phyloP scores from a whole-genome alignment of 345 rosid species.

The Eucalyptus pauciflora region DNA sequence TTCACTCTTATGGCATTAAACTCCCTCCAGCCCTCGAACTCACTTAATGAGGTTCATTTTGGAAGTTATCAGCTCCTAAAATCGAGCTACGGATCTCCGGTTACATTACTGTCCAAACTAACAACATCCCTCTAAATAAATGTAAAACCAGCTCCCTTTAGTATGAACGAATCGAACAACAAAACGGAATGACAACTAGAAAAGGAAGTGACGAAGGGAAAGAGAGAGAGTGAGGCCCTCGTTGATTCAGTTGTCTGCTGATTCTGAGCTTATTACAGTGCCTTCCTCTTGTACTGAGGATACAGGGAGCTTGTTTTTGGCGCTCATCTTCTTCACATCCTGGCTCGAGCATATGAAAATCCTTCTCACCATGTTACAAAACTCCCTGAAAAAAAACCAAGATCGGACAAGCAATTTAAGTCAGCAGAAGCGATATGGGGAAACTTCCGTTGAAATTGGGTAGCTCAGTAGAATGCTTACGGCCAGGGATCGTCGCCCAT shows the following conservation, averaged over 20 bases:
- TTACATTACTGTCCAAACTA: not conserved
- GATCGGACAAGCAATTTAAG: not conserved
- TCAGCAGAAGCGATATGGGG: not conserved
- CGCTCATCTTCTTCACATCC: constrained; percentile 66
- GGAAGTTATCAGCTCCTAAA: constrained; percentile 22
- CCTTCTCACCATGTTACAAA: constrained; percentile 84
- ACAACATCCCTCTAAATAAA: not conserved
- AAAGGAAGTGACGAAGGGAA: not conserved
- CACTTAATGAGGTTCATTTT: not conserved
- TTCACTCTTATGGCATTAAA: not conserved
- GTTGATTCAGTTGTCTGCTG: constrained; percentile 25
- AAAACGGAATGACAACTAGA: not conserved
- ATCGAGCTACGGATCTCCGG: constrained; percentile 6
- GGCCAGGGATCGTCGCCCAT: constrained; percentile 94
- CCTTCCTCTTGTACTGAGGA: constrained; percentile 49
- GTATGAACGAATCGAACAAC: not conserved
- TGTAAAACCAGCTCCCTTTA: not conserved
- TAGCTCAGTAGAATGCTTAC: constrained; percentile 31
- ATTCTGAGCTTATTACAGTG: constrained; percentile 35
- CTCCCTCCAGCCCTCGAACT: not conserved
- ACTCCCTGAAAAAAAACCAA: constrained; percentile 44
- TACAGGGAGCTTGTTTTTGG: constrained; percentile 34
- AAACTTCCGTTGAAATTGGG: not conserved
- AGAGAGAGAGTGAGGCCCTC: not conserved
- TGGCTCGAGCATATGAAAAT: constrained; percentile 70